These are phyloP conservation scores for Colletotrichum liriopes DNA, from an alignment of 2,329 filamentous ascomycete species.

Conservation along the genomic window DNA sequence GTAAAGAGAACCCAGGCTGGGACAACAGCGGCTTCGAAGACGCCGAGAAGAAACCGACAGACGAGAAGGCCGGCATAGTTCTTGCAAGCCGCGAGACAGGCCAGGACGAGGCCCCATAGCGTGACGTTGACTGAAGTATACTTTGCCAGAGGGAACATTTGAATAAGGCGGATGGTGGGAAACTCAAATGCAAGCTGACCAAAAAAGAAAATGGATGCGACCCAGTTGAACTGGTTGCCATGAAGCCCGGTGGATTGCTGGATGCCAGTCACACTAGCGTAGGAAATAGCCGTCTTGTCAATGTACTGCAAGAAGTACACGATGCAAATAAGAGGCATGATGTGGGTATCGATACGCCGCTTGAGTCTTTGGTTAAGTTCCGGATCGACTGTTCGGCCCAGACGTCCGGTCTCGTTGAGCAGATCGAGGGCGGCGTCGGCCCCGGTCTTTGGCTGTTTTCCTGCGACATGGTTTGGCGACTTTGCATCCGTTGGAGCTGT, in stretches of 20 bases:
- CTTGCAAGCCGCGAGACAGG: conserved; percentile 74
- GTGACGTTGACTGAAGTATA: conserved; percentile 55
- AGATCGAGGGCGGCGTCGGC: conserved; percentile 31
- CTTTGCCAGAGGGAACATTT: conserved; percentile 56
- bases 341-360: conserved; percentile 68
- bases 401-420: conserved; percentile 31
- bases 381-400: conserved; percentile 39
- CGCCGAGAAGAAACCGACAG: conserved; percentile 77
- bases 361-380: conserved; percentile 57
- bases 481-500: neutral
- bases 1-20: conserved; percentile 80
- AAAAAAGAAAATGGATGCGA: conserved; percentile 55
- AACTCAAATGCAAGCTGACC: conserved; percentile 56
- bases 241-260: conserved; percentile 61
- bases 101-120: conserved; percentile 59
- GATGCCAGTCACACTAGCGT: conserved; percentile 71
- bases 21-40: conserved; percentile 78
- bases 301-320: conserved; percentile 75
- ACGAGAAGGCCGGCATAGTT: conserved; percentile 75
- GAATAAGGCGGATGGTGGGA: conserved; percentile 56
- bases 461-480: neutral
- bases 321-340: conserved; percentile 71
- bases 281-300: conserved; percentile 72
- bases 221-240: conserved; percentile 61
- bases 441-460: conserved; percentile 8